Evolutionary conservation across 371 early-diverging fungal species (phyloP).

Genomic region (Apophysomyces elegans): DNA sequence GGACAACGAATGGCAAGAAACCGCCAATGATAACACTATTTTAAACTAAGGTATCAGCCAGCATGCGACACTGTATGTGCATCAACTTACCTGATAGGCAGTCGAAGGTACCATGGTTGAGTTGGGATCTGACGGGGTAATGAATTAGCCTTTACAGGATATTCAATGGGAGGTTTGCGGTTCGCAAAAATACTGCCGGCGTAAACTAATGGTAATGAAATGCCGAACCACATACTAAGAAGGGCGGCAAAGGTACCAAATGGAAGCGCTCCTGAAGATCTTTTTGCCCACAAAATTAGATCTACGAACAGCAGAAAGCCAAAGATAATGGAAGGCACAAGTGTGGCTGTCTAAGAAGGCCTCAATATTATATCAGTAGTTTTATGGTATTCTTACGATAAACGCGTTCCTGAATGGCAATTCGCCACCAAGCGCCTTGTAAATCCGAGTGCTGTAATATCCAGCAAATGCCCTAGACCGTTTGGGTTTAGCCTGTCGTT

Average conservation of each 20-base stretch:
- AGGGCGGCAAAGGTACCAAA: conserved; percentile 82
- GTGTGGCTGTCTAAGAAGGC: conserved; percentile 43
- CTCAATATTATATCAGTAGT: not conserved
- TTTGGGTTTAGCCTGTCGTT: conserved; percentile 13
- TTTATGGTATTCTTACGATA: conserved; percentile 16
- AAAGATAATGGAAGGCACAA: conserved; percentile 53
- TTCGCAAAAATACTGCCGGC: conserved; percentile 82
- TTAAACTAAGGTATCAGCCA: not conserved
- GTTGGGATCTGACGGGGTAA: conserved; percentile 93
- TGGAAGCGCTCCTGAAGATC: conserved; percentile 82
- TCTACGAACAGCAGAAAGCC: conserved; percentile 64
- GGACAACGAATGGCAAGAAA: conserved; percentile 87
- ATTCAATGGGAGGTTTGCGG: conserved; percentile 63
- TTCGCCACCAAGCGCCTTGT: conserved; percentile 78
- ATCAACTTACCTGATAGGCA: conserved; percentile 42
- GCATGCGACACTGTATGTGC: not conserved
- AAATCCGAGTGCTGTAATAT: conserved; percentile 76
- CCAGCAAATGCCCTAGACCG: conserved; percentile 61
- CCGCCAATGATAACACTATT: conserved; percentile 77
- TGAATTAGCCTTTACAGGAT: conserved; percentile 89
- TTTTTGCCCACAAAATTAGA: conserved; percentile 73
- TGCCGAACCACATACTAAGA: conserved; percentile 73
- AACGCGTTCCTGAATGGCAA: conserved; percentile 77
- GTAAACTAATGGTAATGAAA: conserved; percentile 74
- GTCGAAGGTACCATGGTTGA: conserved; percentile 78